Evolutionary conservation across 371 early-diverging fungal genomes (phyloP).

Genomic region (Capillidium rhysosporum): DNA sequence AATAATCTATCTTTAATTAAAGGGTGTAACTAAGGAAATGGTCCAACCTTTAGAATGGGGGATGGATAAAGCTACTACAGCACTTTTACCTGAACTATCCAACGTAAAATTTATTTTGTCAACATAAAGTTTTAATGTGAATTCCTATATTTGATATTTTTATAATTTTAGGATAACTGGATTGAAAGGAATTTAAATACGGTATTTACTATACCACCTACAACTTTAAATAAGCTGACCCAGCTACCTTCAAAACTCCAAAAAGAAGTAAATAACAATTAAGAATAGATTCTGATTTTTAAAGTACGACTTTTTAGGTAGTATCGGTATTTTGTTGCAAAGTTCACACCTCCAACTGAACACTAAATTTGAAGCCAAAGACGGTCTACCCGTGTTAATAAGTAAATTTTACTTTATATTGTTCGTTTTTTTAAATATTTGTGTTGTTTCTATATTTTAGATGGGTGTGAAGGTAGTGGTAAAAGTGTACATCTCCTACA

Average conservation of each 20-base stretch:
- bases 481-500: slow-evolving; percentile 1
- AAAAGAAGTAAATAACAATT: background rate
- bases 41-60: background rate
- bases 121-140: background rate
- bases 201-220: background rate
- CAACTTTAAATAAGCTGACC: background rate
- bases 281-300: background rate
- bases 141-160: too few species aligned
- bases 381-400: background rate
- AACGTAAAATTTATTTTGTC: background rate
- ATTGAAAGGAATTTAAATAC: background rate
- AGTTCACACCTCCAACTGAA: background rate
- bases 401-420: background rate
- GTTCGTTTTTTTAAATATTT: background rate
- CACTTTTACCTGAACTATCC: background rate
- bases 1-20: background rate
- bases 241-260: background rate
- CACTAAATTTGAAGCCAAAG: background rate
- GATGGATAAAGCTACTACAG: background rate
- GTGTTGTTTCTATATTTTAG: background rate
- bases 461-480: background rate
- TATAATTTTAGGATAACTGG: background rate
- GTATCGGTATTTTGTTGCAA: background rate
- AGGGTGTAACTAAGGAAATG: background rate
- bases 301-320: background rate